phyloP scores from a whole-genome alignment of 2,329 filamentous ascomycete species.

The Hypomyces perniciosus region DNA sequence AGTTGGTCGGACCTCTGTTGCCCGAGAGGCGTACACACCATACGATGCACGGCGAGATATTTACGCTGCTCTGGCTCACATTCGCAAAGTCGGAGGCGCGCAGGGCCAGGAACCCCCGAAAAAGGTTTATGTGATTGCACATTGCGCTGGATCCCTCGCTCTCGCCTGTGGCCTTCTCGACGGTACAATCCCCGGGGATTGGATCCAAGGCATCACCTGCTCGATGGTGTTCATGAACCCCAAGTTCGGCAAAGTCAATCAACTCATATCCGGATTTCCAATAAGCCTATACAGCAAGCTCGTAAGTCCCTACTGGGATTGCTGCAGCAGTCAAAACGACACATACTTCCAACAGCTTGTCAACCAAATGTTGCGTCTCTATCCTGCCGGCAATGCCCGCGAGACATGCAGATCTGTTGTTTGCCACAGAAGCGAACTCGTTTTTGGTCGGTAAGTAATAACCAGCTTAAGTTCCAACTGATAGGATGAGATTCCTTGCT shows the following conservation, averaged over 20 bases:
- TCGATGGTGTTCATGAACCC: slow-evolving; percentile 61
- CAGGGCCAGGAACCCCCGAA: slow-evolving; percentile 4
- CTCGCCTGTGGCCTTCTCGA: slow-evolving; percentile 53
- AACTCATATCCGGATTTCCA: slow-evolving; percentile 12
- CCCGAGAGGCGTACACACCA: slow-evolving; percentile 50
- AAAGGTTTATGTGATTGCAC: slow-evolving; percentile 51
- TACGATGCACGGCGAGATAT: slow-evolving; percentile 56
- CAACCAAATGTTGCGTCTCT: no score
- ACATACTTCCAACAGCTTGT: no score
- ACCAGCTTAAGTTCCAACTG: no score
- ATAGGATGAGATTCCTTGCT: no score
- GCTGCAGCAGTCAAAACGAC: slow-evolving; percentile 14
- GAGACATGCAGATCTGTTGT: no score
- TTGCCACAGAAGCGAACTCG: no score
- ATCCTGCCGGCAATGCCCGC: no score
- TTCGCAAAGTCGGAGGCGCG: slow-evolving; percentile 36
- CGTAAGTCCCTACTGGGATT: slow-evolving; percentile 17
- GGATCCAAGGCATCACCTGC: slow-evolving; percentile 52
- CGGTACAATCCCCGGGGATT: slow-evolving; percentile 50
- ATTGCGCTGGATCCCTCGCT: slow-evolving; percentile 59
- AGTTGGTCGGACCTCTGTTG: slow-evolving; percentile 48
- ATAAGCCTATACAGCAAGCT: slow-evolving; percentile 12
- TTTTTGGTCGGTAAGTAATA: no score
- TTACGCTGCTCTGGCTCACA: slow-evolving; percentile 46
- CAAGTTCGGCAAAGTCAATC: slow-evolving; percentile 20